Percentiles rank a stretch among this genome's conserved stretches.
These are phyloP conservation scores for Ogataea paradorogensis DNA, from an alignment of 805 yeast species.

Conservation along the genomic window DNA sequence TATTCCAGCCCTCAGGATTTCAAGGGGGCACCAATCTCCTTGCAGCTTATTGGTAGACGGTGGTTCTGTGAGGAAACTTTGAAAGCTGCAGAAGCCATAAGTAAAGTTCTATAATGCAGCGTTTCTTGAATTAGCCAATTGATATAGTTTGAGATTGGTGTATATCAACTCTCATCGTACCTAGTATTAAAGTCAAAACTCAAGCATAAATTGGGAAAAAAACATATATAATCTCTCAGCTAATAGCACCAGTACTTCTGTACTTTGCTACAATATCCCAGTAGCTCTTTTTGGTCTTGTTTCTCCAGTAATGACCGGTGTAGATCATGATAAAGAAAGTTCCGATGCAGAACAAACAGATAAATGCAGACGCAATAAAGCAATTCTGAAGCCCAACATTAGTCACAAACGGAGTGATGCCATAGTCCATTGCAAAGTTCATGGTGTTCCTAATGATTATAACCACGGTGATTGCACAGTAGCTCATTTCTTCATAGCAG, in stretches of 20 bases:
- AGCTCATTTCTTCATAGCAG: slow-evolving; percentile 50
- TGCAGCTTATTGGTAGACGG: slow-evolving; percentile 50
- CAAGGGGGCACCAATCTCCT: slow-evolving; percentile 46
- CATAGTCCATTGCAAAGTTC: slow-evolving; percentile 60
- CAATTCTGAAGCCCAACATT: slow-evolving; percentile 54
- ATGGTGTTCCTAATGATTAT: slow-evolving; percentile 55
- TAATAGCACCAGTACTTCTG: not conserved
- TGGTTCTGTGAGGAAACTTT: slow-evolving; percentile 49
- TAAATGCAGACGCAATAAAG: slow-evolving; percentile 54
- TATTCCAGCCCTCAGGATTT: slow-evolving; percentile 33
- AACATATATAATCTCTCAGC: too few species aligned
- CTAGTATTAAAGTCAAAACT: too few species aligned
- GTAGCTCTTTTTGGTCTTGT: slow-evolving; percentile 32
- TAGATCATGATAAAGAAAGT: slow-evolving; percentile 41
- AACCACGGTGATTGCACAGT: slow-evolving; percentile 54
- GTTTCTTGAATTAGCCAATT: too few species aligned
- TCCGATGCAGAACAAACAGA: slow-evolving; percentile 46
- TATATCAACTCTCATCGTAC: too few species aligned
- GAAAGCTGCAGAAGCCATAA: slow-evolving; percentile 41
- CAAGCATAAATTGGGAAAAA: too few species aligned
- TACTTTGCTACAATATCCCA: slow-evolving; percentile 34
- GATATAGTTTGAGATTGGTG: too few species aligned
- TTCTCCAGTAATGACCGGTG: slow-evolving; percentile 38
- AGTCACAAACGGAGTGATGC: slow-evolving; percentile 55
- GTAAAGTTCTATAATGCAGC: slow-evolving; percentile 24